Evolutionary conservation across 495 filamentous ascomycete genomes (phyloP), one percentile per base, ranked within the genome.

Genomic region (Xylaria bambusicola): DNA sequence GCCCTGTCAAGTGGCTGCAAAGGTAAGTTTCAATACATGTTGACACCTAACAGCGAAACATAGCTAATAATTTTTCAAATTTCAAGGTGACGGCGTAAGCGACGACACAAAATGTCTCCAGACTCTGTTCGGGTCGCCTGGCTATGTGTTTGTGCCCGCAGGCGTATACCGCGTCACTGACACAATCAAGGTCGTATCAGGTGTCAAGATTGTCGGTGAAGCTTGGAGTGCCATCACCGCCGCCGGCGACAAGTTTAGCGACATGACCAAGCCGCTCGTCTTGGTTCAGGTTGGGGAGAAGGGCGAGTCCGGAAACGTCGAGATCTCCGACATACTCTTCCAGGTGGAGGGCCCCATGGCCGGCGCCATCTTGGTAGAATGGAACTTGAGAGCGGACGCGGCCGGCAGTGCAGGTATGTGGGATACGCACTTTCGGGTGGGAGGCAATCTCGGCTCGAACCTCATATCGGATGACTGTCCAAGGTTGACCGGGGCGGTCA

Each of bases 401-500:
- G 55, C 57, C 17, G 65, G 62, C 4, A 33, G 66, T 9, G 68
- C 62, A 3, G 67, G 26, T 38, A 65, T 75, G 61, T 75, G 70
- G 70, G 71, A 67, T 44, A 52, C 62, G n/a, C 70, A 65, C 27
- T 52, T 68, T 15, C 56, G 66, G 0, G 53, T 74, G 4, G 64
- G 63, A 0, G 91, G 91, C n/a, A 80, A 81, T 20, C 75, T 75
- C 0, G 89, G 90, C 10, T 88, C 88, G 0, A 70, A 82, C 10
- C 71, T 93, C 0, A 83, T 89, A 68, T 73, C 81, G 5, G 74
- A 82, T 54, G 77, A 70, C 3, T 92, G 88, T 59, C 77, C 71
- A 60, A 79, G 71, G 51, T 5, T 33, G 29, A 10, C 5, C 5
- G 24, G 36, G 17, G 65, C 55, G 8, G 46, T 71, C 31, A 78